Percentiles rank a stretch among this genome's conserved stretches.
These are phyloP conservation scores for Talaromyces sp. DNA, from an alignment of 2,329 filamentous ascomycete genomes.

Conservation along the genomic window DNA sequence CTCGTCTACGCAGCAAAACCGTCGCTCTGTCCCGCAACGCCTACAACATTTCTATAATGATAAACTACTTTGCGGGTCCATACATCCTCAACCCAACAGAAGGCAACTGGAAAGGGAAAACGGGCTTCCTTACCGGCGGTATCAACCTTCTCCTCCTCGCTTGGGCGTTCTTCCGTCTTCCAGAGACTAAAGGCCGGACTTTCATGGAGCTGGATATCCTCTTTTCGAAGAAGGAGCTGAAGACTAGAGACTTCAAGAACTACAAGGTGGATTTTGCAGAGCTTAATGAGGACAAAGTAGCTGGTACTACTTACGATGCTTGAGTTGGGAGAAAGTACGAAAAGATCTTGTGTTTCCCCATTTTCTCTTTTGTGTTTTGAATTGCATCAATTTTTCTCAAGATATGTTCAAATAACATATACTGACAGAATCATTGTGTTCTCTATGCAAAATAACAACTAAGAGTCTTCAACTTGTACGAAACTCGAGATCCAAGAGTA, in stretches of 20 bases:
- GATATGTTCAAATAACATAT: background rate
- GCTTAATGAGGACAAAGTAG: background rate
- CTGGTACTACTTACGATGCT: background rate
- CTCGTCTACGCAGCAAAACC: constrained; percentile 45
- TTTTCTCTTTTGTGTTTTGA: background rate
- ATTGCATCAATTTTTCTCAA: background rate
- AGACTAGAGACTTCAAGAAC: constrained; percentile 10
- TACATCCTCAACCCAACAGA: constrained; percentile 38
- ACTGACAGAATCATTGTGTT: no score
- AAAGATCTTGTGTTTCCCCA: no score
- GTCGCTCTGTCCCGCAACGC: constrained; percentile 40
- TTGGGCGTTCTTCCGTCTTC: constrained; percentile 18
- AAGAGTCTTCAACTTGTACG: background rate
- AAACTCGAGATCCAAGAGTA: background rate
- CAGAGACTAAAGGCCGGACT: constrained; percentile 35
- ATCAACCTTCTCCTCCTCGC: constrained; percentile 17
- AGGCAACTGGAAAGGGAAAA: constrained; percentile 28
- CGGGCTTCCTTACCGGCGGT: constrained; percentile 29
- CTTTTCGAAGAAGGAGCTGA: constrained; percentile 56
- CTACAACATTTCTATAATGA: constrained; percentile 39
- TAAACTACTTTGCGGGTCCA: constrained; percentile 40
- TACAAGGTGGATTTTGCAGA: constrained; percentile 11
- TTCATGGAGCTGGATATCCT: constrained; percentile 41
- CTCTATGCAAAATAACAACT: no score
- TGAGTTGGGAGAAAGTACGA: background rate